phyloP scores from a whole-genome alignment of 371 early-diverging fungal species.

The Dentiscutata heterogama region DNA sequence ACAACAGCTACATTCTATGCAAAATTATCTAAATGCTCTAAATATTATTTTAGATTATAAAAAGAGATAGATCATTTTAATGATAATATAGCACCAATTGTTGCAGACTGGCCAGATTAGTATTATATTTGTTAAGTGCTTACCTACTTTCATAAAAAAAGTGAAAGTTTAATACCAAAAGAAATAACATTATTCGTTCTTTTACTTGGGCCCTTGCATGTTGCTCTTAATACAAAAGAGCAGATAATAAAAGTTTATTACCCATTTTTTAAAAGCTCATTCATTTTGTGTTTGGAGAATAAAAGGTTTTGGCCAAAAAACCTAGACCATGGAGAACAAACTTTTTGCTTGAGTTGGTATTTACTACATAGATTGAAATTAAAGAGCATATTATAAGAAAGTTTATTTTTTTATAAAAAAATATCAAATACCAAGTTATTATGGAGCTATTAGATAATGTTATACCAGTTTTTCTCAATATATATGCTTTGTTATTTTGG shows the following conservation, averaged over 20 bases:
- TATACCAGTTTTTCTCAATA: neutral
- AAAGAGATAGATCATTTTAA: neutral
- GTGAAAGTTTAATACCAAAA: too few species aligned
- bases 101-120: conserved; percentile 25
- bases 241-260: neutral
- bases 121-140: conserved; percentile 1
- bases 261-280: neutral
- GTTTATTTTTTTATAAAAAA: neutral
- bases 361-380: neutral
- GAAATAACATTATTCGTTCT: neutral
- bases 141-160: too few species aligned
- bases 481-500: conserved; percentile 20
- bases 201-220: neutral
- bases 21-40: conserved; percentile 3
- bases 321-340: too few species aligned
- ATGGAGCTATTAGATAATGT: conserved; percentile 12
- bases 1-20: neutral
- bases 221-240: conserved; percentile 29
- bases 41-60: neutral
- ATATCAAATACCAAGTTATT: too few species aligned
- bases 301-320: conserved; percentile 6
- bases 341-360: conserved; percentile 1
- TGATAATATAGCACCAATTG: conserved; percentile 1
- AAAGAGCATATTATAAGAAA: neutral
- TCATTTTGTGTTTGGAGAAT: neutral